Base-by-base conservation (phyloP, 805 yeast species). In the Candida montana region DNA sequence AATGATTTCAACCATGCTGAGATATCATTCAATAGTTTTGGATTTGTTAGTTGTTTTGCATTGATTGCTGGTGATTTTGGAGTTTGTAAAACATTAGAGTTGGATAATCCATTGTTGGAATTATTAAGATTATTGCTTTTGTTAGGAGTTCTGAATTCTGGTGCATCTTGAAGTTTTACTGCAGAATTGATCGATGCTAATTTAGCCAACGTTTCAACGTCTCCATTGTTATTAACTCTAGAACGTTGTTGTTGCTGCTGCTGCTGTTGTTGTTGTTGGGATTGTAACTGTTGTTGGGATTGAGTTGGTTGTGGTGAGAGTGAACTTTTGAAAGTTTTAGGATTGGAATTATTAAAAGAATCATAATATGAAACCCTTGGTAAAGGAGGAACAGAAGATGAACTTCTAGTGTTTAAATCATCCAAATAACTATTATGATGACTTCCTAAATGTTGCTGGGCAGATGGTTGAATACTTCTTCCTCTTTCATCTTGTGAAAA, bases 1-100 rank as follows among this genome's bases (percentile, higher is more conserved):
- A 91, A 68, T 11, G 89, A 73, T 61, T 95, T 83, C 61, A 93
- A 71, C 99, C 99, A 93, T 9, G 83, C 82, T 2, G 97, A 95
- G 37, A 93, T 79, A 58, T 93, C 91, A 45, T 69, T 65, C 53
- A 93, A 68, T 46, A 79, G 63, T 46, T 75, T 75, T 33, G 66
- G 67, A 36, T 70, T 75, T 3, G 79, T 71, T 47, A 77, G 65
- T 45, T 73, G 77, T 36, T 67, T 67, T 6, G 77, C 70, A 43
- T 74, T 71, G 57, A 71, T 65, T 2, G 72, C 64, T 35, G 74
- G 72, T 3, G 73, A 62, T 45, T 68, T 71, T 11, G 64, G 55
- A 7, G 41, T 33, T 10, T 33, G 34, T 9, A 27, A 41, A 24
- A n/a, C n/a, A n/a, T n/a, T n/a, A n/a, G n/a, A 9, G 24, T 21